These are phyloP conservation scores for Moniliophthora roreri DNA, from an alignment of 1,284 basidiomycete genomes.

Conservation along the genomic window DNA sequence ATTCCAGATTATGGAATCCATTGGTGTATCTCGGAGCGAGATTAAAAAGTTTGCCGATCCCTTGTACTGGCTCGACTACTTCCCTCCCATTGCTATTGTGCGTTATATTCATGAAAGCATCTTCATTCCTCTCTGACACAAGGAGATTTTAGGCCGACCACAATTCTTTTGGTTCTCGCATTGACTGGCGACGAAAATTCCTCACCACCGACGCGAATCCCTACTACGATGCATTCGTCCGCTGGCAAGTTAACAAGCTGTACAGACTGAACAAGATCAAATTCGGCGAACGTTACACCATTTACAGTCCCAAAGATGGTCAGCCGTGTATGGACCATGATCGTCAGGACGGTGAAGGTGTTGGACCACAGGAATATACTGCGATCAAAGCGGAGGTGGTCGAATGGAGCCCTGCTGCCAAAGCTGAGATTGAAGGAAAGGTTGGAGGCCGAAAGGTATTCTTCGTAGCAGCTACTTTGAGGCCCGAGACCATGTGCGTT, in stretches of 20 bases:
- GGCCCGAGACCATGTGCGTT: constrained; percentile 93
- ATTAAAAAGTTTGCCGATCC: constrained; percentile 98
- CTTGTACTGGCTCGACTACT: constrained; percentile 89
- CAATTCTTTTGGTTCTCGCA: constrained; percentile 85
- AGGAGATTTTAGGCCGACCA: constrained; percentile 74
- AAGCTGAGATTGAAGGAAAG: constrained; percentile 64
- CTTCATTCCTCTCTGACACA: not conserved
- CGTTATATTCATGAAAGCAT: constrained; percentile 25
- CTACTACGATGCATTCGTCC: constrained; percentile 96
- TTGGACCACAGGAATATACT: constrained; percentile 97
- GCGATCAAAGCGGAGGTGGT: constrained; percentile 94
- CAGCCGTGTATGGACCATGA: constrained; percentile 99
- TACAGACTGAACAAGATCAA: constrained; percentile 88
- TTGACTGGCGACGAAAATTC: constrained; percentile 98
- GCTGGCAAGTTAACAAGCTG: constrained; percentile 98
- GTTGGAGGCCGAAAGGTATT: constrained; percentile 81
- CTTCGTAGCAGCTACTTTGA: constrained; percentile 93
- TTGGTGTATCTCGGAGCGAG: constrained; percentile 84
- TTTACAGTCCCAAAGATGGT: constrained; percentile 99
- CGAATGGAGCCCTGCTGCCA: constrained; percentile 72
- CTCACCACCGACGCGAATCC: constrained; percentile 95
- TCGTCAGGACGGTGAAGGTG: constrained; percentile 91
- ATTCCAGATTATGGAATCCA: constrained; percentile 98
- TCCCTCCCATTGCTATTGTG: constrained; percentile 93
- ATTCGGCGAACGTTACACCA: constrained; percentile 98